A percentile compares a stretch with the other conserved stretches of the same genome.
Conservation (phyloP, 176 grass and related monocot species). For the Cenchrus fungigraminus region DNA sequence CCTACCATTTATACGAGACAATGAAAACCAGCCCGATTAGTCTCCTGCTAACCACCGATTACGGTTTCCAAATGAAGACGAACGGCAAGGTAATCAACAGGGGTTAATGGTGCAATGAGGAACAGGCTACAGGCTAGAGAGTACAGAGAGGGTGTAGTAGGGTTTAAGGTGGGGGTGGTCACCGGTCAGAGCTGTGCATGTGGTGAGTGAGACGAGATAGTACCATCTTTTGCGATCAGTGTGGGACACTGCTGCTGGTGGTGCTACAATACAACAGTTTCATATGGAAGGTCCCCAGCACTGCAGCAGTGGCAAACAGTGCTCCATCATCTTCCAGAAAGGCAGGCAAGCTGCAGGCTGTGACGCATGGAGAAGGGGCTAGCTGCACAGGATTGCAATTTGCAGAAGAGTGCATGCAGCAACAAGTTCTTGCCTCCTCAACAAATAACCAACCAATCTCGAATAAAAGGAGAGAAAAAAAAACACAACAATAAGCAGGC, state of each 20-base stretch:
- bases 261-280: not conserved
- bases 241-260: not conserved
- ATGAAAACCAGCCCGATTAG: not conserved
- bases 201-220: slow-evolving; percentile 36
- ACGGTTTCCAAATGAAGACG: not conserved
- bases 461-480: no score
- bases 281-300: slow-evolving; percentile 11
- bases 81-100: not conserved
- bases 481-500: not conserved
- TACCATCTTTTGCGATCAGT: slow-evolving; percentile 8
- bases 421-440: not conserved
- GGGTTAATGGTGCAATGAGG: not conserved
- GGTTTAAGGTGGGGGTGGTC: slow-evolving; percentile 11
- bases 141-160: not conserved
- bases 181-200: slow-evolving; percentile 39
- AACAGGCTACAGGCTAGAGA: not conserved
- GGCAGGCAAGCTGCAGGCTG: not conserved
- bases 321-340: slow-evolving; percentile 29
- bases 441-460: not conserved
- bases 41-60: not conserved
- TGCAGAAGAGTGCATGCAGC: no score
- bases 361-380: slow-evolving; percentile 1
- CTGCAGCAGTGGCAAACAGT: not conserved
- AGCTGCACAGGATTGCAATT: no score
- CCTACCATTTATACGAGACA: not conserved